A percentile compares a stretch with the other conserved stretches of the same genome.
These are phyloP conservation scores for Crithidia expoeki DNA, from an alignment of 208 protist species.

Conservation along the genomic window DNA sequence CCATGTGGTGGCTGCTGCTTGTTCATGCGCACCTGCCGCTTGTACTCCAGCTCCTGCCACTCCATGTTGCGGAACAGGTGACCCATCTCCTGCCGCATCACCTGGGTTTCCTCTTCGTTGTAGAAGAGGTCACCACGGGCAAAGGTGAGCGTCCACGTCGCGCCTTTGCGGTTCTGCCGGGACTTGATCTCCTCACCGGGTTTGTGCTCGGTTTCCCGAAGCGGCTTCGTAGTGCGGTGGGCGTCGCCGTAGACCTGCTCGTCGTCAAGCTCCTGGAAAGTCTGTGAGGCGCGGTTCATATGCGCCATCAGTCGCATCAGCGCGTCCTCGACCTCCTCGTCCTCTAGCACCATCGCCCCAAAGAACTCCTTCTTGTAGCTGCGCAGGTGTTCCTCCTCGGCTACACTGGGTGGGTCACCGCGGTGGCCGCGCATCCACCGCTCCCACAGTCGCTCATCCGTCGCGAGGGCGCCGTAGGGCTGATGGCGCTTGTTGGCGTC, in stretches of 20 bases:
- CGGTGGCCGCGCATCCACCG: constrained; percentile 89
- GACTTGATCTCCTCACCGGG: constrained; percentile 70
- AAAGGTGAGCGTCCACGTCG: constrained; percentile 89
- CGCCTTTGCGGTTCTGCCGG: constrained; percentile 57
- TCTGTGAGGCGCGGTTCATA: constrained; percentile 80
- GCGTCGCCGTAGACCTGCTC: constrained; percentile 86
- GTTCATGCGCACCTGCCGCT: constrained; percentile 86
- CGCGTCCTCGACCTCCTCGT: constrained; percentile 90
- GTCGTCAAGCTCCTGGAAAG: constrained; percentile 88
- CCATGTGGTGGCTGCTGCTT: constrained; percentile 81
- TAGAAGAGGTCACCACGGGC: constrained; percentile 90
- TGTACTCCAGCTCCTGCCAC: constrained; percentile 91
- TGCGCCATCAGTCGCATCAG: constrained; percentile 89
- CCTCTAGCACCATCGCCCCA: constrained; percentile 83
- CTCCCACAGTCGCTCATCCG: constrained; percentile 87
- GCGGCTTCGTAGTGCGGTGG: constrained; percentile 67
- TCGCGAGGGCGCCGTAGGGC: constrained; percentile 85
- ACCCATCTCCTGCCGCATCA: constrained; percentile 87
- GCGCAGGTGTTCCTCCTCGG: constrained; percentile 84
- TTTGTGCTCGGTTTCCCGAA: constrained; percentile 69
- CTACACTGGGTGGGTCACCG: constrained; percentile 79
- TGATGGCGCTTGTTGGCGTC: constrained; percentile 86
- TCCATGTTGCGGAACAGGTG: constrained; percentile 90
- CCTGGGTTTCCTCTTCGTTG: constrained; percentile 90
- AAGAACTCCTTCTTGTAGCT: constrained; percentile 88